Evolutionary conservation across 805 yeast species (phyloP).

Genomic region (Saccharomyces cerevisiae): DNA sequence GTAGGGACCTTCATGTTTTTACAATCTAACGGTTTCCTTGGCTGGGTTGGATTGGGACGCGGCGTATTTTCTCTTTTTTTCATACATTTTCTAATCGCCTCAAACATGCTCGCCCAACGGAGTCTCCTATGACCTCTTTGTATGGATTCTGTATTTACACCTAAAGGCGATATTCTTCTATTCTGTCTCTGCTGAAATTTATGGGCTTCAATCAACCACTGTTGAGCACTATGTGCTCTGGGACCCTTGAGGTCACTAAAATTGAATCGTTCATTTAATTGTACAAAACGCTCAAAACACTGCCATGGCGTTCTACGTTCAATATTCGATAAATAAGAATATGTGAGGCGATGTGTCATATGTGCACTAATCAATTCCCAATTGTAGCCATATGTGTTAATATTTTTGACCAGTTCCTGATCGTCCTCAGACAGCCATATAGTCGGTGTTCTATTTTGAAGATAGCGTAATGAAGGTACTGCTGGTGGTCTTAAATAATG

Average conservation of each 20-base stretch:
- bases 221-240: conserved; percentile 73
- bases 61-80: conserved; percentile 77
- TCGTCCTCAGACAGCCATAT: conserved; percentile 97
- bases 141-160: conserved; percentile 86
- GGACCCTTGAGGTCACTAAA: conserved; percentile 82
- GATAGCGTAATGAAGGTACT: conserved; percentile 77
- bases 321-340: conserved; percentile 73
- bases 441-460: conserved; percentile 82
- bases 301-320: conserved; percentile 98
- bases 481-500: conserved; percentile 75
- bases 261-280: conserved; percentile 81
- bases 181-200: conserved; percentile 82
- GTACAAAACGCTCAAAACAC: conserved; percentile 93
- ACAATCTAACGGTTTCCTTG: conserved; percentile 35
- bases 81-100: conserved; percentile 85
- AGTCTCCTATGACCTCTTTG: conserved; percentile 87
- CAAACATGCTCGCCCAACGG: conserved; percentile 96
- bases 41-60: conserved; percentile 44
- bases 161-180: conserved; percentile 82
- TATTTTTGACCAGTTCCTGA: conserved; percentile 64
- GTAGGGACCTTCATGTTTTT: conserved; percentile 52
- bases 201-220: conserved; percentile 88
- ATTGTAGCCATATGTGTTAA: conserved; percentile 79
- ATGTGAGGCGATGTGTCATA: conserved; percentile 55
- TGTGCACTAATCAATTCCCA: conserved; percentile 89